Evolutionary conservation across 2,329 filamentous ascomycete species (phyloP).

Genomic region (Reticulascus tulasneorum): DNA sequence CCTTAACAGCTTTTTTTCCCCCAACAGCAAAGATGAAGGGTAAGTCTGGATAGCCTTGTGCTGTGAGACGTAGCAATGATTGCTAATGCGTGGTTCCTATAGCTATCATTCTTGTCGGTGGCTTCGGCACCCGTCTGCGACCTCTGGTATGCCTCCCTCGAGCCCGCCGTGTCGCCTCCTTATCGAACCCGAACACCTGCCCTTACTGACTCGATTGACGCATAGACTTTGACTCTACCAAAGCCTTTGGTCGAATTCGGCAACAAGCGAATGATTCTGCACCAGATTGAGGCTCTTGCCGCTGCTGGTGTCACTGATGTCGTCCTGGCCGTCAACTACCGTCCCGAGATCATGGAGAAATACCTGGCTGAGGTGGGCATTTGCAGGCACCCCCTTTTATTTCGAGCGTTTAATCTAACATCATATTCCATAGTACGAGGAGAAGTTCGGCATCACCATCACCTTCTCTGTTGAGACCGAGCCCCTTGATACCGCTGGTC

Average conservation of each 20-base stretch:
- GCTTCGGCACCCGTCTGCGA: slow-evolving; percentile 95
- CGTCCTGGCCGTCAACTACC: slow-evolving; percentile 97
- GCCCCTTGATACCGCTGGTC: slow-evolving; percentile 90
- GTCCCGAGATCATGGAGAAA: slow-evolving; percentile 95
- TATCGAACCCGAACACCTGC: slow-evolving; percentile 1
- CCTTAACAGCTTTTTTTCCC: too few species aligned
- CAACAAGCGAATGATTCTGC: slow-evolving; percentile 98
- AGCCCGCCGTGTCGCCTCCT: slow-evolving; percentile 1
- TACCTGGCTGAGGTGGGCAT: slow-evolving; percentile 76
- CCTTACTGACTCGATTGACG: slow-evolving; percentile 11
- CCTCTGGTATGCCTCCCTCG: slow-evolving; percentile 67
- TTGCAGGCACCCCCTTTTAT: background rate
- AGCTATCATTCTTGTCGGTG: slow-evolving; percentile 99
- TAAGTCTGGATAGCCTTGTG: background rate
- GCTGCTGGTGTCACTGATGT: slow-evolving; percentile 95
- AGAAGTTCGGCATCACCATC: slow-evolving; percentile 89
- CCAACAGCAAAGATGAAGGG: slow-evolving; percentile 1
- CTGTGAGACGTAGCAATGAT: background rate
- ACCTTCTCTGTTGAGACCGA: slow-evolving; percentile 96
- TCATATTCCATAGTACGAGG: slow-evolving; percentile 63
- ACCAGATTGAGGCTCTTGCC: slow-evolving; percentile 94
- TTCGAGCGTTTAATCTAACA: slow-evolving; percentile 8
- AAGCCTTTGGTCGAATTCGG: slow-evolving; percentile 98
- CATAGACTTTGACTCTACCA: slow-evolving; percentile 87
- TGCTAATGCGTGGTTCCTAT: slow-evolving; percentile 9